These are phyloP conservation scores for Ceratobasidium sp. DNA, from an alignment of 1,284 basidiomycete species.

Conservation along the genomic window DNA sequence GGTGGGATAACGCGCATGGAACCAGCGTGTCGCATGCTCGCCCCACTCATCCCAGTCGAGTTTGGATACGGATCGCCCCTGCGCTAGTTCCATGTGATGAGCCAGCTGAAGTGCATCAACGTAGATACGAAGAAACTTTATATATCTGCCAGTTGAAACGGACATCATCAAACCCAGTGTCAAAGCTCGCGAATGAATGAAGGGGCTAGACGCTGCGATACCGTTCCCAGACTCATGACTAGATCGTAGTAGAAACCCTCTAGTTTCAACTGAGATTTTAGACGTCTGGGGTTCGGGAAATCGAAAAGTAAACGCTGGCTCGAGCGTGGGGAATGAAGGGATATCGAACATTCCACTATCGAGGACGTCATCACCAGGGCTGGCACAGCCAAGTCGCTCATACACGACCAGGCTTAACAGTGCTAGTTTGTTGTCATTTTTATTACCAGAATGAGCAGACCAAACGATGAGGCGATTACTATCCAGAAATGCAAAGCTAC, in stretches of 20 bases:
- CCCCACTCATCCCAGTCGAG: too few species aligned
- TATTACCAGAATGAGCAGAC: background rate
- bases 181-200: background rate
- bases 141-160: too few species aligned
- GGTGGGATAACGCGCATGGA: background rate
- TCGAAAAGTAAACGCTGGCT: background rate
- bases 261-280: background rate
- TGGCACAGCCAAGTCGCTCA: too few species aligned
- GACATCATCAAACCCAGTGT: background rate
- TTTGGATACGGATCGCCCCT: background rate
- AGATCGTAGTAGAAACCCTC: background rate
- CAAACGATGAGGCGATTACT: background rate
- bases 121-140: background rate
- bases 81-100: background rate
- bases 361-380: too few species aligned
- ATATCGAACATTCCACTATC: too few species aligned
- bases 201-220: background rate
- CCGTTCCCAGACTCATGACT: background rate
- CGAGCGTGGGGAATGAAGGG: background rate
- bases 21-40: constrained; percentile 12
- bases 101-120: background rate
- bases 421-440: too few species aligned
- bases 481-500: constrained; percentile 23
- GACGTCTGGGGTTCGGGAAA: background rate
- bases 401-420: too few species aligned